Base-by-base conservation (phyloP, 2,329 filamentous ascomycete species). In the Periglandula ipomoeae region DNA sequence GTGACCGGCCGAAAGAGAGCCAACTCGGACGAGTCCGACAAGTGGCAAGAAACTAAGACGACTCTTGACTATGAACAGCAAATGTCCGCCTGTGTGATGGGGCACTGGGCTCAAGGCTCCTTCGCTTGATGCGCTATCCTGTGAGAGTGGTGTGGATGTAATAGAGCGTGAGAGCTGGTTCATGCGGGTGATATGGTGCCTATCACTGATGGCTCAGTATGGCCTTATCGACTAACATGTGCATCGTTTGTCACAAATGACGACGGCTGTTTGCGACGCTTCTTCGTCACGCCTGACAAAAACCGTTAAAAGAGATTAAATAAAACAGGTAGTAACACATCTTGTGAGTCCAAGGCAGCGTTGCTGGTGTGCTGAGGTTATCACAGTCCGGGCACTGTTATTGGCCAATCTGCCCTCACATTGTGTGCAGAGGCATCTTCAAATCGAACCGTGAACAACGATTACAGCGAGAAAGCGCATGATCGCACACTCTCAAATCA, bases 371-470 rank as follows among this genome's bases (percentile, higher is more conserved):
- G 48, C 38, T 23, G 38, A 39, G 30, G 20, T 23, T 8, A 46
- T 23, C 24, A 8, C 39, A 26, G 17, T 8, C 23, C 23, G 20
- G n/a, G 3, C 5, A 6, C 19, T 35, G 38, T 4, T 20, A 47
- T 47, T 47, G 46, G 38, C 22, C 46, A 35, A n/a, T 6, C n/a
- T 5, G 22, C 6, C 9, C 34, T 39, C 24, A 5, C 13, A 46
- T 32, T 15, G n/a, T 23, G 17, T 22, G 13, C 34, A 22, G n/a
- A n/a, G 34, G 13, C 24, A 8, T 34, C 26, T n/a, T 41, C 6
- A 23, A 26, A 26, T 19, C 34, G 47, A 34, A 26, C 24, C 37
- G 43, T 46, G 48, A 42, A 46, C n/a, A 39, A 30, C 27, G 22
- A 20, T 30, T 19, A 32, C 43, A 27, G 26, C 27, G 24, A 26